Evolutionary conservation across 176 grass and related monocot species (phyloP).

Genomic region (Secale cereale): DNA sequence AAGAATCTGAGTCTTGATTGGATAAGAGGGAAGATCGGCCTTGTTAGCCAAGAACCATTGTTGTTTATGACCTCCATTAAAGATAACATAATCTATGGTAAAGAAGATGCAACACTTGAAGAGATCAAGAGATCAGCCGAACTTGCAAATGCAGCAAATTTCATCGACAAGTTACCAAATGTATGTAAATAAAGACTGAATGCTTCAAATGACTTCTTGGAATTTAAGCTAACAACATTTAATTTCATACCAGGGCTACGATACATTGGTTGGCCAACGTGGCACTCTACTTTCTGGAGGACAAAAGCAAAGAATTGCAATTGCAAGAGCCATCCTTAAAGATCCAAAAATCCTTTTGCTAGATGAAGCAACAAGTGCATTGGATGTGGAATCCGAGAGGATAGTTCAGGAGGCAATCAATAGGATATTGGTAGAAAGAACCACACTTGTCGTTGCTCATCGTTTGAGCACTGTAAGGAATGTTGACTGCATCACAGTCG

Average conservation of each 20-base stretch:
- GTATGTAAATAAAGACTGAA: constrained; percentile 20
- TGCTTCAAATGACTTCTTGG: neutral
- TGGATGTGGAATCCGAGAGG: constrained; percentile 84
- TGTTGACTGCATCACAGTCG: constrained; percentile 68
- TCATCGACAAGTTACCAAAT: constrained; percentile 62
- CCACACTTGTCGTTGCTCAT: constrained; percentile 76
- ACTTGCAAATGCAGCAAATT: constrained; percentile 65
- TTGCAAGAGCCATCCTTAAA: constrained; percentile 88
- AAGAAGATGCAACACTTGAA: constrained; percentile 42
- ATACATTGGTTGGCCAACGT: constrained; percentile 81
- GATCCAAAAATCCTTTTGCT: constrained; percentile 78
- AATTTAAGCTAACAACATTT: constrained; percentile 8
- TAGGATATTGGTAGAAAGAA: constrained; percentile 67
- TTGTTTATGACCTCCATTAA: constrained; percentile 58
- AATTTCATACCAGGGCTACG: constrained; percentile 53
- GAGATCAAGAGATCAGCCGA: constrained; percentile 60
- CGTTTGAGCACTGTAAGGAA: constrained; percentile 79
- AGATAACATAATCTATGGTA: constrained; percentile 63
- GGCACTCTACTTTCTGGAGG: constrained; percentile 84
- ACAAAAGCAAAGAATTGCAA: constrained; percentile 89
- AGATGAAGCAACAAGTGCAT: constrained; percentile 90
- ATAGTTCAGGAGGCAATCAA: constrained; percentile 82
- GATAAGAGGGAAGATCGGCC: constrained; percentile 59
- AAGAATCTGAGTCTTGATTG: constrained; percentile 52
- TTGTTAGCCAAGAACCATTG: constrained; percentile 64